Evolutionary conservation across 371 early-diverging fungal genomes (phyloP).

Genomic region (Mucor racemosus): DNA sequence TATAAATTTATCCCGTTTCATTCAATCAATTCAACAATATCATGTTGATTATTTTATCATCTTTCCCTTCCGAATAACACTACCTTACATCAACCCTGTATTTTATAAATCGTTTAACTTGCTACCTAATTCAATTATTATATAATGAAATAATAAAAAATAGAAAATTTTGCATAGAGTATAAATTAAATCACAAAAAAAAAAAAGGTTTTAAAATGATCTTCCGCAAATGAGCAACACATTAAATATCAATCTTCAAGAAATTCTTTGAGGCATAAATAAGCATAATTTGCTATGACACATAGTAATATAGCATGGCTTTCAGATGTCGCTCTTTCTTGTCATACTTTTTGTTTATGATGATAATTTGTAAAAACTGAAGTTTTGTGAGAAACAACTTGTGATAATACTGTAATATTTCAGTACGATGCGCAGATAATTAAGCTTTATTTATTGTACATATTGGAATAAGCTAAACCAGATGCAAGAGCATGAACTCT

Average conservation of each 20-base stretch:
- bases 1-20: not conserved
- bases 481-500: constrained; percentile 29
- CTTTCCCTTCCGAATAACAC: not conserved
- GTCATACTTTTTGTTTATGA: not conserved
- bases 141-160: not conserved
- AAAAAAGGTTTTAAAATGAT: too few species aligned
- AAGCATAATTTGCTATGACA: too few species aligned
- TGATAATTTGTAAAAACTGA: too few species aligned
- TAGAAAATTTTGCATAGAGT: constrained; percentile 7
- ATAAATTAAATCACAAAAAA: not conserved
- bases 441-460: too few species aligned
- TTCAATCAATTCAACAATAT: not conserved
- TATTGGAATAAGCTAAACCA: constrained; percentile 17
- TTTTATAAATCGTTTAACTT: not conserved
- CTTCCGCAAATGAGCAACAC: too few species aligned
- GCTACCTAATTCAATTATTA: not conserved
- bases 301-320: too few species aligned
- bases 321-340: too few species aligned
- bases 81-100: constrained; percentile 3
- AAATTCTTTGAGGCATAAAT: too few species aligned
- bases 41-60: not conserved
- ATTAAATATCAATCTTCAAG: too few species aligned
- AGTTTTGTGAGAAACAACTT: too few species aligned
- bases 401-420: too few species aligned
- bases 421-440: too few species aligned